Evolutionary conservation across 441 rosid species (phyloP).

Genomic region (Populus hybrid): DNA sequence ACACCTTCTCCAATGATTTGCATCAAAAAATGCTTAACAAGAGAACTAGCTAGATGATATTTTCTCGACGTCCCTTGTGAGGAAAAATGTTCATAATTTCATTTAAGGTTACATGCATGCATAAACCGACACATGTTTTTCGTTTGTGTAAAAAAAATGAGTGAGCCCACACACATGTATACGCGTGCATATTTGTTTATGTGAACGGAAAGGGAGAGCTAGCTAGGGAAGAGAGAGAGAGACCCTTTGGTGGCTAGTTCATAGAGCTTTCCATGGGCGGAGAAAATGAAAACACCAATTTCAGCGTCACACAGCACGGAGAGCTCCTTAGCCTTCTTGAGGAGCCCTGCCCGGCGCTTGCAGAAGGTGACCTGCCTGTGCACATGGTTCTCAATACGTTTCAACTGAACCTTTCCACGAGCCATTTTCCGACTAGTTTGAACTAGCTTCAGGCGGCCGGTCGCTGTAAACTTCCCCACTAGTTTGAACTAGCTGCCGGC

Average conservation of each 20-base stretch:
- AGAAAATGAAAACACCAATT: conserved; percentile 81
- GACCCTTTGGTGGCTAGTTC: conserved; percentile 85
- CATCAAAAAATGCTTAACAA: too few species aligned
- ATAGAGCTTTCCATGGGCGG: conserved; percentile 76
- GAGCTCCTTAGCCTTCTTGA: conserved; percentile 96
- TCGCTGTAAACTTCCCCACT: conserved; percentile 83
- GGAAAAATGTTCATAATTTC: background rate
- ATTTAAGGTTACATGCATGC: background rate
- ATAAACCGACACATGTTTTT: background rate
- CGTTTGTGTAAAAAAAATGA: background rate
- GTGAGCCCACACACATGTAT: background rate
- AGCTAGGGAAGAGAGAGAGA: background rate
- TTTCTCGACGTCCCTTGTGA: background rate
- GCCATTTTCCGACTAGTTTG: conserved; percentile 89
- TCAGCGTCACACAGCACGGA: conserved; percentile 59
- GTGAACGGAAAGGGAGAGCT: background rate
- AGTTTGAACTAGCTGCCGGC: conserved; percentile 96
- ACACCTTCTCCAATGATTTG: too few species aligned
- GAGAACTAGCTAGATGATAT: too few species aligned
- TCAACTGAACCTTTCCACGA: conserved; percentile 91
- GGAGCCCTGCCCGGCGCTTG: conserved; percentile 92
- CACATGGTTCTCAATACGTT: conserved; percentile 79
- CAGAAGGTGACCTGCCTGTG: conserved; percentile 97
- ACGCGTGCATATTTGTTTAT: background rate
- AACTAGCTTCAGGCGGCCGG: conserved; percentile 79